Evolutionary conservation across 2,329 filamentous ascomycete species (phyloP).

Genomic region (Calonectria fujianensis): DNA sequence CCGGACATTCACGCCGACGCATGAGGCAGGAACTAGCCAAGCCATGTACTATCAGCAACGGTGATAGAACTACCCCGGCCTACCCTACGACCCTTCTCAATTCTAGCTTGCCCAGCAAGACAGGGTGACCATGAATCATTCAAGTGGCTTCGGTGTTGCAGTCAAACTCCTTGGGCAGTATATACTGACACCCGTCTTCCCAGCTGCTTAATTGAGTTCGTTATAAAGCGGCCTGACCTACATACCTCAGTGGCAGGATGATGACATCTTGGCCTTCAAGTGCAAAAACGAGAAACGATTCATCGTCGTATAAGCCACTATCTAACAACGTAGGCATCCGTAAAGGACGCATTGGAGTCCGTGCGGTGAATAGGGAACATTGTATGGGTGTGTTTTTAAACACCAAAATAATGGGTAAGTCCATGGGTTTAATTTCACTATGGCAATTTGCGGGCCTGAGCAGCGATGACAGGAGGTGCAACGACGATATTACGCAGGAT

Average conservation of each 20-base stretch:
- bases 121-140: too few relatives aligned
- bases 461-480: constrained; percentile 37
- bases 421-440: constrained; percentile 61
- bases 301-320: constrained; percentile 68
- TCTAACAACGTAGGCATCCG: constrained; percentile 61
- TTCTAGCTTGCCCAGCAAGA: constrained; percentile 52
- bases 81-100: constrained; percentile 55
- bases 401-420: constrained; percentile 60
- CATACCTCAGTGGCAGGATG: constrained; percentile 50
- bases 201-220: constrained; percentile 58
- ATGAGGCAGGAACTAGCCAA: constrained; percentile 57
- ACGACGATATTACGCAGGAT: constrained; percentile 14
- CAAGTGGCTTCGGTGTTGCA: constrained; percentile 50
- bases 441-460: constrained; percentile 52
- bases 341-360: constrained; percentile 64
- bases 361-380: constrained; percentile 70
- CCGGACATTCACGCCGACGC: constrained; percentile 57
- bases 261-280: constrained; percentile 60
- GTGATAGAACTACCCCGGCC: constrained; percentile 58
- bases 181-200: constrained; percentile 56
- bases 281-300: constrained; percentile 54
- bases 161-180: constrained; percentile 59
- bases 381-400: constrained; percentile 65
- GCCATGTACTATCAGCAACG: constrained; percentile 59
- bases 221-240: constrained; percentile 49